Evolutionary conservation across 805 yeast species (phyloP).

Genomic region (Metschnikowia proteae): DNA sequence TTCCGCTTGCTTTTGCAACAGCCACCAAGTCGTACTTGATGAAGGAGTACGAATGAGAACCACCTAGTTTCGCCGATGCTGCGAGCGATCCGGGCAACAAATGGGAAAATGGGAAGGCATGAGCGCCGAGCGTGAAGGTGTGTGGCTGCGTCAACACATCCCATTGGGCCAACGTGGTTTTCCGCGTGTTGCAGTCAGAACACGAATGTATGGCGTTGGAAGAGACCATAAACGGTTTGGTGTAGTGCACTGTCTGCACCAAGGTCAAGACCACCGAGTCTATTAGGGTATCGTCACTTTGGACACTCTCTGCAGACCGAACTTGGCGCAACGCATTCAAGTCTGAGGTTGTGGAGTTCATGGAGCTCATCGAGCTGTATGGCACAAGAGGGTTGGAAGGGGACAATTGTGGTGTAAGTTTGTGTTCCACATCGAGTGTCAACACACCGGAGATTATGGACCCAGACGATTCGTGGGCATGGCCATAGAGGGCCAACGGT

Average conservation of each 20-base stretch:
- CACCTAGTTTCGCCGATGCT: constrained; percentile 68
- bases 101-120: constrained; percentile 90
- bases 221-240: constrained; percentile 63
- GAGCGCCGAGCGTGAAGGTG: constrained; percentile 62
- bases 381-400: constrained; percentile 5
- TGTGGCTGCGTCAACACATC: constrained; percentile 63
- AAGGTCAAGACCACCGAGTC: constrained; percentile 60
- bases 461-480: constrained; percentile 75
- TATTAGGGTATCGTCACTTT: constrained; percentile 22
- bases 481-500: constrained; percentile 82
- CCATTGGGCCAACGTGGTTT: constrained; percentile 79
- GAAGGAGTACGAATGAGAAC: constrained; percentile 41
- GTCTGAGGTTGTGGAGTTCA: background rate
- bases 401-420: background rate
- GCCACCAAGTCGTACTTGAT: constrained; percentile 80
- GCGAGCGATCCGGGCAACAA: constrained; percentile 85
- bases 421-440: constrained; percentile 35
- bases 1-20: constrained; percentile 30
- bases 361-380: constrained; percentile 3
- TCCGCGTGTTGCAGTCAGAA: constrained; percentile 50
- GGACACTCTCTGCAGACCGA: background rate
- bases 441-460: constrained; percentile 80
- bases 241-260: constrained; percentile 65
- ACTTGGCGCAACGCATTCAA: constrained; percentile 1
- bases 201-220: constrained; percentile 50